Conservation (phyloP, 169 alveolate species). For the Cryptosporidium parvum region DNA sequence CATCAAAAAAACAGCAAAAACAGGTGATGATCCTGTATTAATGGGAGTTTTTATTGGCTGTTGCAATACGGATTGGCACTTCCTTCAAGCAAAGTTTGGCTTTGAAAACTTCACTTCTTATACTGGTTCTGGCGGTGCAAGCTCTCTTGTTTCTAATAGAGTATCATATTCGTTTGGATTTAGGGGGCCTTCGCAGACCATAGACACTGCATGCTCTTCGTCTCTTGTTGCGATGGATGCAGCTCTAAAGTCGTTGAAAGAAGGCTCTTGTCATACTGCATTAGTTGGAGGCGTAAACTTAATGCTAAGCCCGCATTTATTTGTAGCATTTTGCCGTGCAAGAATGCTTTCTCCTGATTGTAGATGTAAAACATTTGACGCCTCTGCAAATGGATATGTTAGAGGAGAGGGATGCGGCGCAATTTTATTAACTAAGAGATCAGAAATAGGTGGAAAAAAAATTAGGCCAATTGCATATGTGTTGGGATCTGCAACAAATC, state of each 20-base stretch:
- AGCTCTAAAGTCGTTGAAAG: slow-evolving; percentile 79
- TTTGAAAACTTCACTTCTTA: slow-evolving; percentile 75
- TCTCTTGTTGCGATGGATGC: slow-evolving; percentile 85
- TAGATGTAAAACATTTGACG: slow-evolving; percentile 85
- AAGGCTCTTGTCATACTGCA: slow-evolving; percentile 80
- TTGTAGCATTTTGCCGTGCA: slow-evolving; percentile 85
- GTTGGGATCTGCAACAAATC: slow-evolving; percentile 82
- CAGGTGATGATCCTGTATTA: slow-evolving; percentile 6
- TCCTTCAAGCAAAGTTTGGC: slow-evolving; percentile 13
- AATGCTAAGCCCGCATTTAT: slow-evolving; percentile 83
- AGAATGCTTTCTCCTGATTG: slow-evolving; percentile 84
- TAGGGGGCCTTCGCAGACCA: slow-evolving; percentile 84
- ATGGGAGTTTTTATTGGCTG: slow-evolving; percentile 83
- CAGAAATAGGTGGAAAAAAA: slow-evolving; percentile 71
- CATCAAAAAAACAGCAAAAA: too few species aligned
- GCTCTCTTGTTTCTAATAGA: slow-evolving; percentile 84
- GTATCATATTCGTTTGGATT: slow-evolving; percentile 84
- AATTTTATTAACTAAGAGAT: slow-evolving; percentile 76
- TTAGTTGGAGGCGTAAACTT: slow-evolving; percentile 84
- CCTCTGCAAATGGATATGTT: slow-evolving; percentile 84
- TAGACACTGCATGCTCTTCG: slow-evolving; percentile 88
- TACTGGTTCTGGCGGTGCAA: slow-evolving; percentile 82
- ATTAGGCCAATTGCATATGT: slow-evolving; percentile 76
- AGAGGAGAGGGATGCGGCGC: slow-evolving; percentile 85
- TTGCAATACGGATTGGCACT: slow-evolving; percentile 83